Base-by-base conservation (phyloP, 192 early-diverging fungal species). In the Gamsiella multidivaricata region DNA sequence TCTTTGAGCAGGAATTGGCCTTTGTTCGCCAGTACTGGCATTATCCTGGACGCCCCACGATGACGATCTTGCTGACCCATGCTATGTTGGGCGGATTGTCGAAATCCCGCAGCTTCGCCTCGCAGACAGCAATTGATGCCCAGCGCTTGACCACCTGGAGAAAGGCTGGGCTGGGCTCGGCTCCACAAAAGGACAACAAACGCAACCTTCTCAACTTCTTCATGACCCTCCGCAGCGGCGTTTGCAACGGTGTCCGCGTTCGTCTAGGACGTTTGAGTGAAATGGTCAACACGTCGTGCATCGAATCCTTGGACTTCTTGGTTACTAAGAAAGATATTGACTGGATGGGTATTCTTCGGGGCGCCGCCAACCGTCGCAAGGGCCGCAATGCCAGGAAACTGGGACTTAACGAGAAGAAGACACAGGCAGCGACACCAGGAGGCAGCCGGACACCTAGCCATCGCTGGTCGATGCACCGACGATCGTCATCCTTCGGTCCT, bases 281-380 rank as follows among this genome's bases (percentile, higher is more conserved):
- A 69, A 88, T 93, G 73, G 81, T 94, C 61, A 91, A 89, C 67
- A 94, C 92, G 0, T 87, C 90, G 9, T 89, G 88, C 61, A 90
- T 96, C 56, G 90, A 91, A 54, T 89, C 88, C 12, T 79, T 96
- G 17, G 94, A 96, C 72, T 96, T 96, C 72, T 74, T 96, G 81
- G 88, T 94, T n/a, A 79, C 76, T 41, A 88, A 88, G 71, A 73
- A 81, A n/a, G 83, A 83, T 17, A 78, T 83, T 33, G 64, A 85
- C 20, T 89, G 88, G 88, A 56, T 83, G 29, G 76, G 64, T 29
- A 86, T 89, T 32, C 56, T 89, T 23, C 71, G 76, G 3, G 80
- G 80, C 0, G 75, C 84, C 32, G 78, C 80, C n/a, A 60, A 67
- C 12, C 69, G 73, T 18, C 81, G 79, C 33, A 66, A 70, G 25